Evolutionary conservation across 257 asterid species (phyloP).

Genomic region (Solanum sparsipilum): DNA sequence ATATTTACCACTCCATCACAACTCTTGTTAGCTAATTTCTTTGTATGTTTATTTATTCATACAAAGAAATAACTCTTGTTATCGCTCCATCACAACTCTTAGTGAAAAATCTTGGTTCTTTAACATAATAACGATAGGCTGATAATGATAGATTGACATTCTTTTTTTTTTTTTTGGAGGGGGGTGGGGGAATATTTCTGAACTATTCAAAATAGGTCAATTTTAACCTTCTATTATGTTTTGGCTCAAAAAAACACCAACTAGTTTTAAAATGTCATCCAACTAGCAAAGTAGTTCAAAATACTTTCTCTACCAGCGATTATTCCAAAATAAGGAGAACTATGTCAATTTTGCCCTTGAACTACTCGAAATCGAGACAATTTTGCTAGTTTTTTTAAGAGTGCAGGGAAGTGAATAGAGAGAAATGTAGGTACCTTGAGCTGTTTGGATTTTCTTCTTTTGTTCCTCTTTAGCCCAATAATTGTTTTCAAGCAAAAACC

Average conservation of each 20-base stretch:
- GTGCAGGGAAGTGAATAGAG: background rate
- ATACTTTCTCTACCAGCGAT: background rate
- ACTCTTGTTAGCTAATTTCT: background rate
- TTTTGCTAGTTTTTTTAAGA: background rate
- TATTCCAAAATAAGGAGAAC: background rate
- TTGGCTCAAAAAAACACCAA: background rate
- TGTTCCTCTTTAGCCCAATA: constrained; percentile 27
- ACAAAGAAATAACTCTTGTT: too few species aligned
- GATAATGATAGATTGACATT: background rate
- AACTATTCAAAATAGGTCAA: background rate
- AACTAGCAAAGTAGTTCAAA: background rate
- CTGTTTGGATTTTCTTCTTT: constrained; percentile 19
- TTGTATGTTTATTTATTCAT: background rate
- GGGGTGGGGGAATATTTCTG: background rate
- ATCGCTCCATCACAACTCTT: background rate
- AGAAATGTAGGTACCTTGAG: constrained; percentile 11
- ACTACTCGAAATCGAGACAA: background rate
- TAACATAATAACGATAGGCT: background rate
- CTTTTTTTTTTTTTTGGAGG: too few species aligned
- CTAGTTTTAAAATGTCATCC: background rate
- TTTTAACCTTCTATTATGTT: background rate
- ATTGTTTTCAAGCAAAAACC: constrained; percentile 43
- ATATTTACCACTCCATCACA: too few species aligned
- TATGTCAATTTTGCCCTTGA: background rate
- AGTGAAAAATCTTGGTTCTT: background rate